Conservation (phyloP, 1,139 yeast species). For the Kodamaea arcana region DNA sequence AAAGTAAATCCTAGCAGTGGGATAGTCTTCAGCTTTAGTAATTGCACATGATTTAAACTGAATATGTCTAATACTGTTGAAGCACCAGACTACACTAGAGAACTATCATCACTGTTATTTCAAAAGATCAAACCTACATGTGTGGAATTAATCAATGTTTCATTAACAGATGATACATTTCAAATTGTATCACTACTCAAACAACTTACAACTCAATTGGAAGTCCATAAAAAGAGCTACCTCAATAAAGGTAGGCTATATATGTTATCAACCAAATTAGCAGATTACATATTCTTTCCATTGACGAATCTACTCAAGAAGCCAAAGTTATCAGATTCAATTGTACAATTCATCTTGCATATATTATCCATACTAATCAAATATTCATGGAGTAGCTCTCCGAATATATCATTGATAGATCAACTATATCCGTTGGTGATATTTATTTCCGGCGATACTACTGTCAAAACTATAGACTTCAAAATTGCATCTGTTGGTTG, state of each 20-base stretch:
- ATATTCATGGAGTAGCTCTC: constrained; percentile 30
- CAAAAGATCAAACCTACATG: constrained; percentile 31
- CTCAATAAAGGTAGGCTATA: constrained; percentile 14
- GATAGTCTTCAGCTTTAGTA: no score
- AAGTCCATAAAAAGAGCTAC: constrained; percentile 15
- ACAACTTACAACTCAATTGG: constrained; percentile 9
- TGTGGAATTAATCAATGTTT: constrained; percentile 24
- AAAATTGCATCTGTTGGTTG: constrained; percentile 18
- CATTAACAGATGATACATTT: constrained; percentile 12
- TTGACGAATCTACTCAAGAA: constrained; percentile 32
- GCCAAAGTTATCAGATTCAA: constrained; percentile 18
- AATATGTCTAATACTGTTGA: neutral
- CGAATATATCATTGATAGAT: constrained; percentile 25
- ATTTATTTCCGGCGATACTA: constrained; percentile 19
- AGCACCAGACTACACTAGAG: constrained; percentile 3
- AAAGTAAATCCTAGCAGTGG: no score
- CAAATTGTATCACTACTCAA: constrained; percentile 2
- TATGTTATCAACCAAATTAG: constrained; percentile 26
- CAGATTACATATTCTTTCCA: constrained; percentile 44
- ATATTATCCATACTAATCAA: constrained; percentile 27
- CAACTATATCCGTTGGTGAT: constrained; percentile 35
- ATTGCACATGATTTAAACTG: no score
- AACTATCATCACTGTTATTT: constrained; percentile 30
- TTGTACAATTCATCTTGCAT: constrained; percentile 21
- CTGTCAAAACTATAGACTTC: constrained; percentile 15